phyloP scores from a whole-genome alignment of 2,329 filamentous ascomycete species.

The Decorospora gaudefroyi region DNA sequence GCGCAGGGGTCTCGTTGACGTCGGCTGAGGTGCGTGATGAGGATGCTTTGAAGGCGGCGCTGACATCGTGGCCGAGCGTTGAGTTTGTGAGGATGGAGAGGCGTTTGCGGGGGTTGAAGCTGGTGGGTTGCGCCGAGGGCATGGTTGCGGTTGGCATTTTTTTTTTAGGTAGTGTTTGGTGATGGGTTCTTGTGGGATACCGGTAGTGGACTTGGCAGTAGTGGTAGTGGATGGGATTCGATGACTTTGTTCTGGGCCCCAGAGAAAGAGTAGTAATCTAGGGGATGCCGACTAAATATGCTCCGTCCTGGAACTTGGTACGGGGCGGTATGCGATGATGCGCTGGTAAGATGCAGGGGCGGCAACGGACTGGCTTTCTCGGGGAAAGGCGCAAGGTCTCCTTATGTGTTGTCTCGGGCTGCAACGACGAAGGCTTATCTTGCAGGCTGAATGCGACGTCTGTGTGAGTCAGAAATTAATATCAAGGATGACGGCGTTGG shows the following conservation, averaged over 20 bases:
- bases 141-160: conserved; percentile 24
- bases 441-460: conserved; percentile 20
- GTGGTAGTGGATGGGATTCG: too few species aligned
- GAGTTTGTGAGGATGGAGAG: conserved; percentile 50
- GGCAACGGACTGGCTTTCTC: conserved; percentile 8
- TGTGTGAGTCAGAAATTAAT: conserved; percentile 48
- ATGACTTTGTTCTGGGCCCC: too few species aligned
- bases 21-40: conserved; percentile 36
- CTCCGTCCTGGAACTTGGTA: conserved; percentile 8
- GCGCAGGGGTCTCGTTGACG: conserved; percentile 48
- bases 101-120: conserved; percentile 47
- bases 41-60: conserved; percentile 48
- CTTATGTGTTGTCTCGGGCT: conserved; percentile 42
- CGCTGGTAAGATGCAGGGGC: conserved; percentile 26
- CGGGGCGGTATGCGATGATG: conserved; percentile 13
- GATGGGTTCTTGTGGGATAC: conserved; percentile 2
- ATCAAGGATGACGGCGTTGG: conserved; percentile 22
- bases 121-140: conserved; percentile 31
- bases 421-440: conserved; percentile 23
- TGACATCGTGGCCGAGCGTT: conserved; percentile 49
- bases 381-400: conserved; percentile 26
- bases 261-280: too few species aligned
- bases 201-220: too few species aligned
- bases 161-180: conserved; percentile 3
- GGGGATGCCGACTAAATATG: conserved; percentile 32